These are phyloP conservation scores for Exserohilum rostratum DNA, from an alignment of 2,329 filamentous ascomycete species.

Conservation along the genomic window DNA sequence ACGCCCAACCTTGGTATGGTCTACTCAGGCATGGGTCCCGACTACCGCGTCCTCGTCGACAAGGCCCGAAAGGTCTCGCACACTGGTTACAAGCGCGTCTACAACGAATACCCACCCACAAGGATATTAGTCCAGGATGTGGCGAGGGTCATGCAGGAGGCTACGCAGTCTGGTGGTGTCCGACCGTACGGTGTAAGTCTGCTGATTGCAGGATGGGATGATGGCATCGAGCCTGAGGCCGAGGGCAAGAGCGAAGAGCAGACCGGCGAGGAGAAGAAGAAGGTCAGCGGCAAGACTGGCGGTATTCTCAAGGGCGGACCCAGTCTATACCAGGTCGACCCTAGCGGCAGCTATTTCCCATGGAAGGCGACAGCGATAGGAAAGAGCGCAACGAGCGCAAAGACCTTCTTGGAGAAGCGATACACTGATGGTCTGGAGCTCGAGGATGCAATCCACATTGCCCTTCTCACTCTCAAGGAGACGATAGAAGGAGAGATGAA, in stretches of 20 bases:
- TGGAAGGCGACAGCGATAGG: slow-evolving; percentile 99
- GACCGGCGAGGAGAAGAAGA: slow-evolving; percentile 68
- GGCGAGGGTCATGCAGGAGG: slow-evolving; percentile 97
- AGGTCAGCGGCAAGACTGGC: slow-evolving; percentile 85
- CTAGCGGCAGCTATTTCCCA: slow-evolving; percentile 97
- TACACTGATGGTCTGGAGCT: slow-evolving; percentile 97
- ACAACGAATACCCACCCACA: slow-evolving; percentile 99
- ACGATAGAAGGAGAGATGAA: slow-evolving; percentile 99
- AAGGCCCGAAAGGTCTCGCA: slow-evolving; percentile 98
- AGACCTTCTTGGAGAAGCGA: slow-evolving; percentile 99
- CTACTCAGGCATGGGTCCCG: slow-evolving; percentile 98
- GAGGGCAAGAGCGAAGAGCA: slow-evolving; percentile 63
- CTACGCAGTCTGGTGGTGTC: slow-evolving; percentile 96
- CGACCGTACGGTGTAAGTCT: slow-evolving; percentile 95
- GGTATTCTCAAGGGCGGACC: slow-evolving; percentile 95
- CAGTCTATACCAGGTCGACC: slow-evolving; percentile 98
- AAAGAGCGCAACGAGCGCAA: slow-evolving; percentile 96
- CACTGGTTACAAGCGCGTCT: slow-evolving; percentile 98
- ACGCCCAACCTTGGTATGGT: slow-evolving; percentile 99
- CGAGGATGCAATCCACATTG: slow-evolving; percentile 98
- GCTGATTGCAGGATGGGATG: slow-evolving; percentile 96
- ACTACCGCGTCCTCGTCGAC: slow-evolving; percentile 97
- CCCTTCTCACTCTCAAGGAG: slow-evolving; percentile 95
- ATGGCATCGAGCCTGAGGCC: slow-evolving; percentile 87
- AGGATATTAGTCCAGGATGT: slow-evolving; percentile 99